Conservation (phyloP, 2,329 filamentous ascomycete genomes). For the Aspergillus ibericus region DNA sequence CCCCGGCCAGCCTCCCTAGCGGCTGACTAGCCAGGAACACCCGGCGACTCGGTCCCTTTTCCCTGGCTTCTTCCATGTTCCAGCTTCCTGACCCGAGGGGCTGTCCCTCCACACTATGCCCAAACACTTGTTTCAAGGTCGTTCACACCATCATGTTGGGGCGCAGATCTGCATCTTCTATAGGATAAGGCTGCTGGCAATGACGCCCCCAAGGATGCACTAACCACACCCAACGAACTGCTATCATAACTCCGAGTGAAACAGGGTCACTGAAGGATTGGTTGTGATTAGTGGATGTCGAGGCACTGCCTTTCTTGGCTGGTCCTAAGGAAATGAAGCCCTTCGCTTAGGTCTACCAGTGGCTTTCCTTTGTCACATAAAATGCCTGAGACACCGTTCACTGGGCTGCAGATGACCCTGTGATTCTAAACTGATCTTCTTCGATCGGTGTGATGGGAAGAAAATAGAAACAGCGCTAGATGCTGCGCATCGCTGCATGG, state of each 20-base stretch:
- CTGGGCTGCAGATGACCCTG: constrained; percentile 8
- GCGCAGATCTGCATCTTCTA: neutral
- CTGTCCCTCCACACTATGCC: neutral
- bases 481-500: neutral
- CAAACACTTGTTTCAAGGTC: neutral
- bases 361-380: constrained; percentile 10
- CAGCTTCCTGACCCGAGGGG: neutral
- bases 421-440: constrained; percentile 5
- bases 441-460: constrained; percentile 10
- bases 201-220: neutral
- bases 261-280: neutral
- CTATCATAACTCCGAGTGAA: constrained; percentile 11
- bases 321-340: constrained; percentile 7
- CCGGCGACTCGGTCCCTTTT: neutral
- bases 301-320: constrained; percentile 20
- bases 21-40: constrained; percentile 2
- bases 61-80: neutral
- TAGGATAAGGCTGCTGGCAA: neutral
- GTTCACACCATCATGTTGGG: neutral
- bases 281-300: neutral
- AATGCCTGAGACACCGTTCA: neutral
- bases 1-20: neutral
- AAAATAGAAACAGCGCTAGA: neutral
- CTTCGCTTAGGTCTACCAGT: constrained; percentile 1
- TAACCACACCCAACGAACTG: constrained; percentile 6